Base-by-base conservation (phyloP, 106 monocot genomes). In the Dendrobium huoshanense region DNA sequence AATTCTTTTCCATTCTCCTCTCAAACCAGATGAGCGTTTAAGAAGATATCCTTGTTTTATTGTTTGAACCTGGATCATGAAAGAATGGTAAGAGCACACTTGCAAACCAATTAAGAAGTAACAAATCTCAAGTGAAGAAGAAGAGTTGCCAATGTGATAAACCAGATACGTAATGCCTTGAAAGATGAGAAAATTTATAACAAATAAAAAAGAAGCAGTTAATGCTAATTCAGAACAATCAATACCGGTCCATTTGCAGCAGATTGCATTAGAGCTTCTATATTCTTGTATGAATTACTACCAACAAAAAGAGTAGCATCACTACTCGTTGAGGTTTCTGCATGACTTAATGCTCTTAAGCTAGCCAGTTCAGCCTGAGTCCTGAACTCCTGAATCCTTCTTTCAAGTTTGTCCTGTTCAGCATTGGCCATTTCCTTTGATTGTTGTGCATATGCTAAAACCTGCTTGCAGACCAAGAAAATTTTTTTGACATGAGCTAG, bases 11-110 rank as follows among this genome's bases (percentile, higher is more conserved):
- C 98, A 93, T 56, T 91, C 95, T 83, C 89, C 97, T 86, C 91
- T 89, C 78, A 89, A 73, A 78, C 85, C 89, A 83, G 89, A 87
- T 79, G 98, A 91, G 7, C 85, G 89, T 79, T 99, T 99, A 67
- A 95, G 87, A 79, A 99, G 92, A 87, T 99, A 99, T 3, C 98
- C 98, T 91, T 99, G 98, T 79, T 95, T 99, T 81, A 99, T 91
- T 73, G 92, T 91, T 81, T 95, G 88, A 86, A 95, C 93, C 98
- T 99, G 80, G 49, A 86, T 48, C 22, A 75, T 49, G 18, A 75
- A 41, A 70, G 15, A 41, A 73, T 55, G 20, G n/a, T 11, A 41
- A 76, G 2, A 33, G 19, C 13, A 41, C 27, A 55, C 4, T 16
- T 56, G 25, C 19, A 78, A 22, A 65, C 4, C 64, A 41, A 67